phyloP scores from a whole-genome alignment of 805 yeast species.

The Saturnispora mendoncae region DNA sequence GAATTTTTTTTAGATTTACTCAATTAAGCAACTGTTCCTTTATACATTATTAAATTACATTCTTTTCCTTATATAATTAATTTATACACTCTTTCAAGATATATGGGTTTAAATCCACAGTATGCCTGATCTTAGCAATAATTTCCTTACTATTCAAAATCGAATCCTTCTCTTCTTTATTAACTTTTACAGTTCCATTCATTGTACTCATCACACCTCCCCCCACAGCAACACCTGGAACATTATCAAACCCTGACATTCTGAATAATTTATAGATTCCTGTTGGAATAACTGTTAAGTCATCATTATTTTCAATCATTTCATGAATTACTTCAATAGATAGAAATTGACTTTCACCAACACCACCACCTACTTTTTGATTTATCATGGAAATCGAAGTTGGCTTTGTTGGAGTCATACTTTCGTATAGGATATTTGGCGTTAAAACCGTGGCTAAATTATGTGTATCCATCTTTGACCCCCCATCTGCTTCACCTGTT shows the following conservation, averaged over 20 bases:
- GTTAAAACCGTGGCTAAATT: constrained; percentile 92
- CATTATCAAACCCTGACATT: constrained; percentile 33
- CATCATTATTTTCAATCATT: constrained; percentile 73
- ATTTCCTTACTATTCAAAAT: constrained; percentile 33
- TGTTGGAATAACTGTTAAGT: constrained; percentile 65
- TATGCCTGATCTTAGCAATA: constrained; percentile 22
- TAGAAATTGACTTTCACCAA: constrained; percentile 68
- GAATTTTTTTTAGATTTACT: no score
- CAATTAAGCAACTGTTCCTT: no score
- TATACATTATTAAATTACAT: not conserved
- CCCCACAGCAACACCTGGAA: not conserved
- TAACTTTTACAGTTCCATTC: constrained; percentile 8
- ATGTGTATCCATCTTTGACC: constrained; percentile 93
- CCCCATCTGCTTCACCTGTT: constrained; percentile 62
- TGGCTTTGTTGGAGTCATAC: not conserved
- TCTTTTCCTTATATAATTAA: no score
- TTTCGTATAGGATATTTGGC: constrained; percentile 74
- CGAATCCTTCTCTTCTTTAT: constrained; percentile 8
- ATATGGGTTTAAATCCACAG: not conserved
- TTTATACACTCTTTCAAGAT: not conserved
- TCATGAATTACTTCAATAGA: constrained; percentile 87
- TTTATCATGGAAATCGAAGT: constrained; percentile 5
- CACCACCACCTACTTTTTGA: constrained; percentile 18
- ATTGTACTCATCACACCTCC: not conserved
- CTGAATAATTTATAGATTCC: constrained; percentile 47